These are phyloP conservation scores for Aspergillus olivimuriae DNA, from an alignment of 495 filamentous ascomycete species.

Conservation along the genomic window DNA sequence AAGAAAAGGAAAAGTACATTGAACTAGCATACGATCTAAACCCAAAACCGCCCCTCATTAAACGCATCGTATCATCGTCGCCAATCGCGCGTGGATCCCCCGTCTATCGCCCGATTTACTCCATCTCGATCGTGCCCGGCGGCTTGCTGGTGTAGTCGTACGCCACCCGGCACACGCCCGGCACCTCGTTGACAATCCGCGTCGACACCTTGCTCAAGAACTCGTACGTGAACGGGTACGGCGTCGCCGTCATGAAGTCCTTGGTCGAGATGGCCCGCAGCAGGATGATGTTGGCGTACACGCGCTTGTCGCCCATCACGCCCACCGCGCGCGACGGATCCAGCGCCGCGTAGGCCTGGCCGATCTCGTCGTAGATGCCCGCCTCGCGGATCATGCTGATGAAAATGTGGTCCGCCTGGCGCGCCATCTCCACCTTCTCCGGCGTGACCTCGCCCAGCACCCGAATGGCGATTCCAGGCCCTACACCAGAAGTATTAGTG, in stretches of 20 bases:
- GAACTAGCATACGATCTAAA: not conserved
- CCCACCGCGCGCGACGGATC: constrained; percentile 67
- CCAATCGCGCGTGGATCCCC: not conserved
- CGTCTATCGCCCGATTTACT: constrained; percentile 35
- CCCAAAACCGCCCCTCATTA: not conserved
- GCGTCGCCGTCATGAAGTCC: constrained; percentile 80
- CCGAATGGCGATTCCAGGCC: constrained; percentile 83
- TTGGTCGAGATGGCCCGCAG: constrained; percentile 70
- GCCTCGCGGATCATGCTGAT: constrained; percentile 79
- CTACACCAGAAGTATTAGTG: constrained; percentile 18
- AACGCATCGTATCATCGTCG: not conserved
- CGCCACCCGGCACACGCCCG: constrained; percentile 58
- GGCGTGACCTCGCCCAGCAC: constrained; percentile 83
- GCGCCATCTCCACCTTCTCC: constrained; percentile 71
- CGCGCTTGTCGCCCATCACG: constrained; percentile 72
- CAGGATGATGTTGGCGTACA: constrained; percentile 50
- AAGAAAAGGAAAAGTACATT: too few species aligned
- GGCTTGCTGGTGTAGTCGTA: constrained; percentile 74
- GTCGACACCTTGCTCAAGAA: constrained; percentile 65
- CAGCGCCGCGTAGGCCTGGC: constrained; percentile 79
- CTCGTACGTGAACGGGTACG: constrained; percentile 57
- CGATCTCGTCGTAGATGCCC: constrained; percentile 75
- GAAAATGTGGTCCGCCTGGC: constrained; percentile 77
- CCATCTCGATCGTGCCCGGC: constrained; percentile 72
- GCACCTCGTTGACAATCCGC: constrained; percentile 79